Evolutionary conservation across 2,329 filamentous ascomycete species (phyloP), one percentile per base, ranked within the genome.

Genomic region (Penicillium sp.): DNA sequence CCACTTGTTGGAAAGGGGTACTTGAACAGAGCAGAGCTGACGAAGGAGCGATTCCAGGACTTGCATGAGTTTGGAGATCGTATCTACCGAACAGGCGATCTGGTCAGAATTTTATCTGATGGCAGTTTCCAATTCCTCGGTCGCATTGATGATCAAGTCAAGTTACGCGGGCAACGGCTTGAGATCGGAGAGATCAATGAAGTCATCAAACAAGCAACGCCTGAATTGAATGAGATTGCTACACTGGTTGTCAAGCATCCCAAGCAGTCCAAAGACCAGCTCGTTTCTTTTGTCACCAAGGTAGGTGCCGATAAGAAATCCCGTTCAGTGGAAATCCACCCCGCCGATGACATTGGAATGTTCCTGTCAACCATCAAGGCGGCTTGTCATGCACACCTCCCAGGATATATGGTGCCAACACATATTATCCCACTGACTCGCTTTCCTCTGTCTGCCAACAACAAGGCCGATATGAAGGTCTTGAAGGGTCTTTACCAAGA

Each of bases 171-270:
- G 0, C 93, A 97, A 71, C 83, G 93, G 14, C 82, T 98, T 1
- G 93, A 98, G 68, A 89, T 96, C 58, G 90, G 89, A 1, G 93
- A 98, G 76, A 96, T 97, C 72, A 95, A 96, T 64, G 87, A 93
- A 48, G 85, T 89, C 9, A 91, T 96, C 65, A 86, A 86, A 47
- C 79, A 83, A 21, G 83, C 84, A 0, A 80, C 85, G 0, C 60
- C 72, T 0, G 77, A 77, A 1, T 75, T 95, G 9, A 78, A 82
- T 14, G 90, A 96, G 63, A 86, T 90, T 0, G 86, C 86, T 3
- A 96, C 92, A 0, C 77, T 96, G 14, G 90, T 97, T 1, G 75
- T 89, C 3, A 89, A 88, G 56, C 88, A 91, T 66, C 80, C 78
- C 0, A 84, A 83, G 6, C 87, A 90, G 58, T 85, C 87, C n/a